Evolutionary conservation across 495 filamentous ascomycete species (phyloP), one percentile per base, ranked within the genome.

Genomic region (Trichodelitschia bisporula): DNA sequence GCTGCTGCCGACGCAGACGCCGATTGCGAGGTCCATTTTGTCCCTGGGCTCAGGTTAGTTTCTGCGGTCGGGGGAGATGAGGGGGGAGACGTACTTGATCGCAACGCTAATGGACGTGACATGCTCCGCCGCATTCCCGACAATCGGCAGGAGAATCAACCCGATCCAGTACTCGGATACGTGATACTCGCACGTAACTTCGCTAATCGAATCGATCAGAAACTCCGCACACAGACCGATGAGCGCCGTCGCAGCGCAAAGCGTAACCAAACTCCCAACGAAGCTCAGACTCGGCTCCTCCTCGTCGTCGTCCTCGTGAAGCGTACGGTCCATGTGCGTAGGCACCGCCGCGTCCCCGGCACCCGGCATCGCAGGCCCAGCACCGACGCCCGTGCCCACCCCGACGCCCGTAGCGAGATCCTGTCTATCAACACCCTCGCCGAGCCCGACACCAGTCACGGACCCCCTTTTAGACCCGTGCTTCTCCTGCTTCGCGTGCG

Each of bases 61-160:
- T n/a, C n/a, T n/a, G n/a, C n/a, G n/a, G n/a, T n/a, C n/a, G 21
- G 21, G 8, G 8, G 21, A 24, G 21, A 8, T 24, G 21, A 12
- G 12, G 8, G 8, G 8, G 12, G 12, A 24, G 12, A 24, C 21
- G 8, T 24, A 24, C n/a, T 24, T 24, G 6, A 24, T 24, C 1
- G 77, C 77, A 4, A 83, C 78, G 0, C 76, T 84, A 15, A 89
- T 75, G 14, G 78, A 77, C 2, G 78, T 86, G 14, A 74, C 77
- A 44, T 86, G 78, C 48, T 89, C 78, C 4, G 77, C 78, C 3
- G 77, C 78, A 43, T 89, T 86, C 25, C 78, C 78, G 18, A 86
- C 78, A 37, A 89, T 83, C n/a, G 78, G 78, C 2, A 86, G 58
- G 3, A 86, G 63, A 36, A 89, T 83, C 38, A 89, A 51, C 28